Conservation (phyloP, 305 asterid genomes). For the Rubia balearica region DNA sequence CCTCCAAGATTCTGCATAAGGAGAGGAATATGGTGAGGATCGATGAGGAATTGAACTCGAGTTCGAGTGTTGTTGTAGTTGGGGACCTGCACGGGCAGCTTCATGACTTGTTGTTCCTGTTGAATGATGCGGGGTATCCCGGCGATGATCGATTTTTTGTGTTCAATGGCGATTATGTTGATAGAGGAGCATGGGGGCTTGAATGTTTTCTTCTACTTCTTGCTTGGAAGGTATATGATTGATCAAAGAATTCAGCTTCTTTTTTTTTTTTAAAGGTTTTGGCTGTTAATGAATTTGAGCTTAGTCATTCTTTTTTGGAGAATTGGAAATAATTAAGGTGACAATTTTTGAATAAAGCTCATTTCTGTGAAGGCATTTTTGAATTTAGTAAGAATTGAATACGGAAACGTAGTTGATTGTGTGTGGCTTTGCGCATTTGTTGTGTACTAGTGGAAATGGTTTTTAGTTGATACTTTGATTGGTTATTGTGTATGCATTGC, state of each 20-base stretch:
- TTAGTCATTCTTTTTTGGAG: not conserved
- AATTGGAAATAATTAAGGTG: not conserved
- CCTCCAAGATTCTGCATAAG: slow-evolving; percentile 78
- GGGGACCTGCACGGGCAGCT: slow-evolving; percentile 96
- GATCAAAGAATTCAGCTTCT: slow-evolving; percentile 9
- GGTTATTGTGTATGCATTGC: not conserved
- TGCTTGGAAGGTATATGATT: slow-evolving; percentile 83
- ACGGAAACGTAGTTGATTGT: not conserved
- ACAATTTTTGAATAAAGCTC: not conserved
- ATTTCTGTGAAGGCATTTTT: not conserved
- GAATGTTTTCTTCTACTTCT: slow-evolving; percentile 68
- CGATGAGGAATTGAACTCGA: slow-evolving; percentile 37
- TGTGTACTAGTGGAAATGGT: not conserved
- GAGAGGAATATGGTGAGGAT: slow-evolving; percentile 71
- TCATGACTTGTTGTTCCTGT: slow-evolving; percentile 70
- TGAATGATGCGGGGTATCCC: slow-evolving; percentile 70
- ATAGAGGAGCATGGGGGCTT: slow-evolving; percentile 97
- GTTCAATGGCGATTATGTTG: slow-evolving; percentile 92
- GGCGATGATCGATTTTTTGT: slow-evolving; percentile 65
- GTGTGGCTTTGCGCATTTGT: not conserved
- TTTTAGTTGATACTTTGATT: not conserved
- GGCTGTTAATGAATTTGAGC: not conserved
- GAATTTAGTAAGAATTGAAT: not conserved
- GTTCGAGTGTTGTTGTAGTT: slow-evolving; percentile 64
- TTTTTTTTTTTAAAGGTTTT: too few species aligned